These are phyloP conservation scores for Pleomassaria siparia DNA, from an alignment of 2,329 filamentous ascomycete species.

Conservation along the genomic window DNA sequence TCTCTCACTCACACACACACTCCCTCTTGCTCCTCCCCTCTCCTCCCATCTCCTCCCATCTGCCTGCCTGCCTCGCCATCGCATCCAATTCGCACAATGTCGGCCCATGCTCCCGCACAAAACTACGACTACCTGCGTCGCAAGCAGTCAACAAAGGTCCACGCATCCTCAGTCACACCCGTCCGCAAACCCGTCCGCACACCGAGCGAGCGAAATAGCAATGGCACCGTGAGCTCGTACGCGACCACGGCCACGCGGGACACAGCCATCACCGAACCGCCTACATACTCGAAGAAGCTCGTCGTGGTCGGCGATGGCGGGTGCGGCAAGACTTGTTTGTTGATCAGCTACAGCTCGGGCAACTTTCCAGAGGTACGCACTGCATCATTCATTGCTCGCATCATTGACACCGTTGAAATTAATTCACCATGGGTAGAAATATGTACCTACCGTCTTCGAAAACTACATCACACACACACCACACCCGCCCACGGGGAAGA, in stretches of 20 bases:
- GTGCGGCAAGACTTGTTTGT: constrained; percentile 95
- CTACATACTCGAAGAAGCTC: constrained; percentile 97
- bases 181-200: constrained; percentile 51
- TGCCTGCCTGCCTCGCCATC: neutral
- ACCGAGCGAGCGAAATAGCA: constrained; percentile 70
- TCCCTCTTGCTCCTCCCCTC: constrained; percentile 7
- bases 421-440: constrained; percentile 72
- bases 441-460: constrained; percentile 97
- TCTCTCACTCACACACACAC: constrained; percentile 31
- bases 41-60: neutral
- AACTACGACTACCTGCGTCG: constrained; percentile 61
- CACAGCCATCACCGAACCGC: constrained; percentile 86
- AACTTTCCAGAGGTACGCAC: constrained; percentile 92
- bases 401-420: neutral
- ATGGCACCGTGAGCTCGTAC: constrained; percentile 86
- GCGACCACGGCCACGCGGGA: constrained; percentile 75
- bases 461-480: constrained; percentile 99
- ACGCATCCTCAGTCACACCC: constrained; percentile 37
- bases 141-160: constrained; percentile 53
- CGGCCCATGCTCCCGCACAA: constrained; percentile 33
- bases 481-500: constrained; percentile 85
- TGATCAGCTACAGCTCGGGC: constrained; percentile 98
- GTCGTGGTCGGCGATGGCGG: constrained; percentile 97
- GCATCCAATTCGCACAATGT: constrained; percentile 21
- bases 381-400: neutral